Evolutionary conservation across 2,329 filamentous ascomycete genomes (phyloP).

Genomic region (Malbranchea zuffiana): DNA sequence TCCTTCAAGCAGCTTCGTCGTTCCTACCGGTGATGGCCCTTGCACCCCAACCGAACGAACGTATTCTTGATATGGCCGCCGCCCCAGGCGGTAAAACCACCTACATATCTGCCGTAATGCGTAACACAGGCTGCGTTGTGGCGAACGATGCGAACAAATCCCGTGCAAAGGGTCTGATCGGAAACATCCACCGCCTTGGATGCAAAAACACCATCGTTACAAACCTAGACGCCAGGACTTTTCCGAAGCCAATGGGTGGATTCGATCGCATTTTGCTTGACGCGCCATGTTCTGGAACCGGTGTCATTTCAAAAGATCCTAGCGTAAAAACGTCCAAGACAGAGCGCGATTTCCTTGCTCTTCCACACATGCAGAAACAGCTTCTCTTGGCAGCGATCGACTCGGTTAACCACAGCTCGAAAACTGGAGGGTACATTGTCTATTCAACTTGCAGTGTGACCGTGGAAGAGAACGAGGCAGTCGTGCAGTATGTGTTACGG

Average conservation of each 20-base stretch:
- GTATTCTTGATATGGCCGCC: slow-evolving; percentile 87
- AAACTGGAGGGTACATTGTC: slow-evolving; percentile 88
- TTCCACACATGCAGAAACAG: slow-evolving; percentile 93
- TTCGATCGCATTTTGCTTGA: slow-evolving; percentile 93
- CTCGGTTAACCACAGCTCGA: slow-evolving; percentile 80
- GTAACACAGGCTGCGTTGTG: slow-evolving; percentile 89
- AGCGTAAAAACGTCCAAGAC: slow-evolving; percentile 98
- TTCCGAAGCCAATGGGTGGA: slow-evolving; percentile 86
- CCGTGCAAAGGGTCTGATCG: slow-evolving; percentile 91
- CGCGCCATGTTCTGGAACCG: slow-evolving; percentile 90
- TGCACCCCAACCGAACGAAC: slow-evolving; percentile 83
- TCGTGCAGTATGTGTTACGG: slow-evolving; percentile 84
- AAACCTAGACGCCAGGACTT: slow-evolving; percentile 79
- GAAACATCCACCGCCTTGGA: slow-evolving; percentile 91
- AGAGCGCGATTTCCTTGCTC: slow-evolving; percentile 81
- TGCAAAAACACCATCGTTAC: slow-evolving; percentile 91
- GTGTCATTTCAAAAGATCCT: slow-evolving; percentile 93
- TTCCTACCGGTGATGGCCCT: slow-evolving; percentile 98
- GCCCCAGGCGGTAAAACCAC: slow-evolving; percentile 95
- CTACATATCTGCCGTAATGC: slow-evolving; percentile 92
- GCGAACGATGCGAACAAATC: slow-evolving; percentile 94
- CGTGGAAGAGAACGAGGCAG: slow-evolving; percentile 84
- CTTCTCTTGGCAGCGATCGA: slow-evolving; percentile 87
- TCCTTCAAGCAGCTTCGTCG: slow-evolving; percentile 89
- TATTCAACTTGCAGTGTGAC: slow-evolving; percentile 96